Evolutionary conservation across 148 eudicot genomes (phyloP).

Genomic region (Beta vulgaris): DNA sequence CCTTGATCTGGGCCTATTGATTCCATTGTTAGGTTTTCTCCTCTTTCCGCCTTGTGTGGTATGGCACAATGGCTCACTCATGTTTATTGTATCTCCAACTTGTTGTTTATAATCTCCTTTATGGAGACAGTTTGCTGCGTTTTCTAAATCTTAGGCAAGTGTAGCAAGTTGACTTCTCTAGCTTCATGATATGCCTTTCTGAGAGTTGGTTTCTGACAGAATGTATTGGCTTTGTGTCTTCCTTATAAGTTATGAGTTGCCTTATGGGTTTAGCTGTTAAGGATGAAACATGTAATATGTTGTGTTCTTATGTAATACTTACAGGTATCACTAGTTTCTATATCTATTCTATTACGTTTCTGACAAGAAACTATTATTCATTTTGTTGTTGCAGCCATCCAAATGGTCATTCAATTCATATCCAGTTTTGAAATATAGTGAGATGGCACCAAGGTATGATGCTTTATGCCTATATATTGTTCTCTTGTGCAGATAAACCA

Average conservation of each 20-base stretch:
- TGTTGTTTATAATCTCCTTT: not conserved
- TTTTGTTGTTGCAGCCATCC: slow-evolving; percentile 58
- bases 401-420: slow-evolving; percentile 92
- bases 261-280: not conserved
- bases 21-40: too few species aligned
- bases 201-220: not conserved
- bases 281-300: not conserved
- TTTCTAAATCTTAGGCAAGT: not conserved
- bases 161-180: not conserved
- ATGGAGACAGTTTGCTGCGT: not conserved
- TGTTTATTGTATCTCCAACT: not conserved
- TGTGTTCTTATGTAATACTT: not conserved
- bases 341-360: not conserved
- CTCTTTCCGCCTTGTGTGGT: not conserved
- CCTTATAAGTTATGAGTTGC: not conserved
- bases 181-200: not conserved
- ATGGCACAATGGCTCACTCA: not conserved
- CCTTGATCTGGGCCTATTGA: too few species aligned
- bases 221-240: not conserved
- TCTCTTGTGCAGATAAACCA: not conserved
- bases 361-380: not conserved
- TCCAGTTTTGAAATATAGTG: slow-evolving; percentile 72
- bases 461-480: slow-evolving; percentile 6
- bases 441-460: slow-evolving; percentile 83
- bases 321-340: not conserved